Conservation (phyloP, 2,329 filamentous ascomycete genomes). For the Dactylellina leptospora region DNA sequence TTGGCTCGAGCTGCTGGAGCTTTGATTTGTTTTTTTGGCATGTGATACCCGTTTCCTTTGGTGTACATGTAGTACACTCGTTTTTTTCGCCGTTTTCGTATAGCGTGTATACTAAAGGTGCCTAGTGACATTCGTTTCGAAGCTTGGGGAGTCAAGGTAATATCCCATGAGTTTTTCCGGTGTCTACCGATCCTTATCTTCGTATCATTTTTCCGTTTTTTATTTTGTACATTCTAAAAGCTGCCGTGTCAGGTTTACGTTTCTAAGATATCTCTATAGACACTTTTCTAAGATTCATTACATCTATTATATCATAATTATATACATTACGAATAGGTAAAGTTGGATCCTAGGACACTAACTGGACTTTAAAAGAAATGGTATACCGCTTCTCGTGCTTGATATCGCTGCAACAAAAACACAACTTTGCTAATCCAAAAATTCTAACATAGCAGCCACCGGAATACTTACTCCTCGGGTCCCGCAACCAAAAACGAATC, state of each 20-base stretch:
- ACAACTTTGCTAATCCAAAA: too few species aligned
- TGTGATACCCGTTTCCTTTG: conserved; percentile 18
- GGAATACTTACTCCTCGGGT: not conserved
- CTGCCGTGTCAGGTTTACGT: not conserved
- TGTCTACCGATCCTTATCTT: not conserved
- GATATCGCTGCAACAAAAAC: too few species aligned
- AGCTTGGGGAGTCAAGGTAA: conserved; percentile 6
- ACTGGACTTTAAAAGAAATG: too few species aligned
- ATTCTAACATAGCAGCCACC: conserved; percentile 12
- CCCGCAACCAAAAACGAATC: not conserved
- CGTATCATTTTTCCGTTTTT: not conserved
- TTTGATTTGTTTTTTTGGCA: conserved; percentile 1
- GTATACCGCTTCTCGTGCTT: too few species aligned
- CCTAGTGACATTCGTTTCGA: not conserved
- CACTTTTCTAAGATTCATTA: conserved; percentile 14
- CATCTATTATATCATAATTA: not conserved
- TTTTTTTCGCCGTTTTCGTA: not conserved
- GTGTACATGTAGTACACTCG: conserved; percentile 5
- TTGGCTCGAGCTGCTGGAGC: not conserved
- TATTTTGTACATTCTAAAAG: not conserved
- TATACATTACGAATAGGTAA: not conserved
- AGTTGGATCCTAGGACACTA: too few species aligned
- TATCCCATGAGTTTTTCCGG: conserved; percentile 3
- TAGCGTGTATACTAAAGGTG: not conserved
- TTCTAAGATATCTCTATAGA: not conserved